Evolutionary conservation across 305 asterid species (phyloP).

Genomic region (Fraxinus angustifolia): DNA sequence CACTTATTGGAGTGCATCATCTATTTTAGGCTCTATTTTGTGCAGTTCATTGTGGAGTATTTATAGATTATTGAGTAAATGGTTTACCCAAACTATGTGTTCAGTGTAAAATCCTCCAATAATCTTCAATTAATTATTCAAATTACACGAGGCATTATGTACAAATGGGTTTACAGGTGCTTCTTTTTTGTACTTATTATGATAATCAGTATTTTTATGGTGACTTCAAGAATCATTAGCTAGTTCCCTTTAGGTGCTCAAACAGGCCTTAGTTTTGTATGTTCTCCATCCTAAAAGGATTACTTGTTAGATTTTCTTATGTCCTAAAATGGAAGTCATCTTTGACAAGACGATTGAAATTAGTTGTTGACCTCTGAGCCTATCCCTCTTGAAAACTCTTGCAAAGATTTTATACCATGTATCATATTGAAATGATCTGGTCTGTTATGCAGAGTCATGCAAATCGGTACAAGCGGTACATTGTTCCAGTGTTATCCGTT

Average conservation of each 20-base stretch:
- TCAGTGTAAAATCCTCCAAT: not conserved
- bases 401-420: not conserved
- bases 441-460: conserved; percentile 83
- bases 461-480: conserved; percentile 86
- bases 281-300: not conserved
- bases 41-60: not conserved
- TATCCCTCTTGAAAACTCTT: not conserved
- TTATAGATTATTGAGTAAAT: not conserved
- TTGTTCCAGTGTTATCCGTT: conserved; percentile 87
- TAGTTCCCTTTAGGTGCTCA: not conserved
- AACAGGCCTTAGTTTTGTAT: not conserved
- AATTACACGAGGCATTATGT: not conserved
- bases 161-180: not conserved
- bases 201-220: not conserved
- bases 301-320: not conserved
- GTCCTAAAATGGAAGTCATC: not conserved
- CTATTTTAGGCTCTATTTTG: not conserved
- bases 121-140: not conserved
- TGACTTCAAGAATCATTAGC: not conserved
- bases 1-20: not conserved
- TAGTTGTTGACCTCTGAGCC: not conserved
- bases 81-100: not conserved
- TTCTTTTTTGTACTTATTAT: not conserved
- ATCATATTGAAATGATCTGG: not conserved
- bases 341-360: not conserved